phyloP scores from a whole-genome alignment of 2,329 filamentous ascomycete genomes.

The Chaetothyriales sp. region DNA sequence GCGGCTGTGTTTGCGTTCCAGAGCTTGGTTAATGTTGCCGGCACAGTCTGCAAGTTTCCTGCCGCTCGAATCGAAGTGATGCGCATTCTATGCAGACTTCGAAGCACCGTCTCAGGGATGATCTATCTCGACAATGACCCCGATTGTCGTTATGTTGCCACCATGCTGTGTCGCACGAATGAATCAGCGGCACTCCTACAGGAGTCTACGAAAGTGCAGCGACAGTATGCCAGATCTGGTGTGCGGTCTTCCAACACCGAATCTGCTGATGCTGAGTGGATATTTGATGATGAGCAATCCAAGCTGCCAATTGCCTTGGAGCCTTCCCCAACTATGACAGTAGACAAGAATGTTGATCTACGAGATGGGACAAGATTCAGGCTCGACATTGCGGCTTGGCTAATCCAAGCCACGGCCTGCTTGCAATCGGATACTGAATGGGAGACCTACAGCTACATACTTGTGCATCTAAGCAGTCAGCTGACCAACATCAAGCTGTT shows the following conservation, averaged over 20 bases:
- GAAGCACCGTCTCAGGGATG: slow-evolving; percentile 65
- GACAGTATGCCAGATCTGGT: slow-evolving; percentile 8
- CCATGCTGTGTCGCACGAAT: slow-evolving; percentile 50
- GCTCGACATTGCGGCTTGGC: slow-evolving; percentile 52
- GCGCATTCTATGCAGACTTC: slow-evolving; percentile 65
- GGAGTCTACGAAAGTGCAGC: slow-evolving; percentile 5
- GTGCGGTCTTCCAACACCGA: neutral
- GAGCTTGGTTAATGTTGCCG: slow-evolving; percentile 7
- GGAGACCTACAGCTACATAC: slow-evolving; percentile 82
- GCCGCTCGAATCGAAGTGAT: slow-evolving; percentile 60
- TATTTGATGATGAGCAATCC: slow-evolving; percentile 34
- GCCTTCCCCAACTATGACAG: slow-evolving; percentile 1
- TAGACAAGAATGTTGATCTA: slow-evolving; percentile 10
- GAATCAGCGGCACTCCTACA: slow-evolving; percentile 31
- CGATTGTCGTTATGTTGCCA: slow-evolving; percentile 59
- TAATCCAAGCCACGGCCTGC: slow-evolving; percentile 62
- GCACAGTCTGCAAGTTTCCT: slow-evolving; percentile 35
- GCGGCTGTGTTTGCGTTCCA: slow-evolving; percentile 5
- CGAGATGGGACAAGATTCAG: slow-evolving; percentile 18
- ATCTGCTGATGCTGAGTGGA: slow-evolving; percentile 27
- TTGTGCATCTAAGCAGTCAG: slow-evolving; percentile 75
- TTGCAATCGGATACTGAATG: slow-evolving; percentile 63
- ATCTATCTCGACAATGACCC: slow-evolving; percentile 56
- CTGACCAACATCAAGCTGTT: slow-evolving; percentile 83
- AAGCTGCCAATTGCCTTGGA: slow-evolving; percentile 5